Base-by-base conservation (phyloP, 1,139 yeast species). In the Geotrichum macrosporum region DNA sequence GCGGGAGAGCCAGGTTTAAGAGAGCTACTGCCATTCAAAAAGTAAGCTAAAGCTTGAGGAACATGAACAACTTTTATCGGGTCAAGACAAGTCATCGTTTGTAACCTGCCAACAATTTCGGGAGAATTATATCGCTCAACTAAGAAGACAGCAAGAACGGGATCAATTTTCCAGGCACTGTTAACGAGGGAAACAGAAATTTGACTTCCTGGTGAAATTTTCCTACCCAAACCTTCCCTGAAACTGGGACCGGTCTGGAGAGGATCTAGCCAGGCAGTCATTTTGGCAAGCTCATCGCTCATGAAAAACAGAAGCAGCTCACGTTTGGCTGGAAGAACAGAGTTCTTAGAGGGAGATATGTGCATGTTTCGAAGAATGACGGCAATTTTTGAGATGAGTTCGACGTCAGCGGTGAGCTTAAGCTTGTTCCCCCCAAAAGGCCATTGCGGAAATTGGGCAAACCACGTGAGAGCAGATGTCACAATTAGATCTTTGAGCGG, bases 361-460 rank as follows among this genome's bases (percentile, higher is more conserved):
- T 36, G 30, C 35, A 59, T 46, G 19, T 50, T 43, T 24, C 40
- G 45, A 12, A 59, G 37, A 27, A 45, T 47, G 9, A 51, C 41
- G 9, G 58, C 50, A 20, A 62, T 52, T 9, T 55, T 59, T 13
- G 57, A 52, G 56, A 89, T 69, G 44, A 82, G 66, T 5, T 75
- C 71, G 55, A 76, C 73, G 58, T 88, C 96, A 2, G 88, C 78
- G 55, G 79, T 79, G 41, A 82, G 78, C 60, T 81, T 80, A 55
- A 86, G 67, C 39, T 77, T 72, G 62, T 89, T 87, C 10, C 89
- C 83, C 1, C 97, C 97, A 67, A 75, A 88, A 8, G 98, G 96
- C 71, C 83, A 84, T 15, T 75, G 71, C 2, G 78, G 72, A 20
- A 77, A 71, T 46, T 71, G 75, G 32, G 73, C 73, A 64, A 88